These are phyloP conservation scores for Colletotrichum orbiculare DNA, from an alignment of 2,329 filamentous ascomycete species.

Conservation along the genomic window DNA sequence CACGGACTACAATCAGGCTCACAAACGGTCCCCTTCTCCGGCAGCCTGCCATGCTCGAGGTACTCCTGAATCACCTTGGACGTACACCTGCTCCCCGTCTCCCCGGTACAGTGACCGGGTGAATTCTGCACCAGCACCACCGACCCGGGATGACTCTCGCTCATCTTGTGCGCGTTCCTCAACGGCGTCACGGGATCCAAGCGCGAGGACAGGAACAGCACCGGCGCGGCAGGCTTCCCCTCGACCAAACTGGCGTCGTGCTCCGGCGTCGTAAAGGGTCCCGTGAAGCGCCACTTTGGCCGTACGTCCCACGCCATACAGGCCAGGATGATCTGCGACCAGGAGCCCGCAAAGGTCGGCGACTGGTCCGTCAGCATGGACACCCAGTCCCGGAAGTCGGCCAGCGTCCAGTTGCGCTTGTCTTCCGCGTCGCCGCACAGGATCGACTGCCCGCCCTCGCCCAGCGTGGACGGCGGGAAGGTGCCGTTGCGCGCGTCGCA, in stretches of 20 bases:
- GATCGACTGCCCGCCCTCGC: constrained; percentile 43
- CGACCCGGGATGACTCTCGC: constrained; percentile 42
- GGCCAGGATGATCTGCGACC: constrained; percentile 50
- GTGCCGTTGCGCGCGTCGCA: constrained; percentile 20
- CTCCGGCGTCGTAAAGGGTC: constrained; percentile 46
- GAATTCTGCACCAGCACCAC: constrained; percentile 45
- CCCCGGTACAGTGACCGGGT: constrained; percentile 43
- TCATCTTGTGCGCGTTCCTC: constrained; percentile 47
- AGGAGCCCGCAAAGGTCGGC: constrained; percentile 45
- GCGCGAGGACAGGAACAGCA: constrained; percentile 56
- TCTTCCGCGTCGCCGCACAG: constrained; percentile 50
- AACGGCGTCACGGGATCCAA: constrained; percentile 60
- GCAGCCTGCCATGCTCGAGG: constrained; percentile 45
- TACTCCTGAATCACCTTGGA: constrained; percentile 41
- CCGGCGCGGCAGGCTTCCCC: constrained; percentile 52
- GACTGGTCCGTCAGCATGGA: constrained; percentile 42
- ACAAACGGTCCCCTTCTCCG: constrained; percentile 39
- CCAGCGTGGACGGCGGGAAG: background rate
- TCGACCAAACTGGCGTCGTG: constrained; percentile 38
- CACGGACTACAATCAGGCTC: constrained; percentile 39
- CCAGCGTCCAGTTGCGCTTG: constrained; percentile 36
- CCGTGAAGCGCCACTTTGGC: constrained; percentile 54
- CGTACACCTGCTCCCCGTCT: constrained; percentile 39
- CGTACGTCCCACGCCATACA: constrained; percentile 53
- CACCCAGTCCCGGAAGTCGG: constrained; percentile 46